These are phyloP conservation scores for Chaetothyriales sp. DNA, from an alignment of 2,329 filamentous ascomycete genomes.

Conservation along the genomic window DNA sequence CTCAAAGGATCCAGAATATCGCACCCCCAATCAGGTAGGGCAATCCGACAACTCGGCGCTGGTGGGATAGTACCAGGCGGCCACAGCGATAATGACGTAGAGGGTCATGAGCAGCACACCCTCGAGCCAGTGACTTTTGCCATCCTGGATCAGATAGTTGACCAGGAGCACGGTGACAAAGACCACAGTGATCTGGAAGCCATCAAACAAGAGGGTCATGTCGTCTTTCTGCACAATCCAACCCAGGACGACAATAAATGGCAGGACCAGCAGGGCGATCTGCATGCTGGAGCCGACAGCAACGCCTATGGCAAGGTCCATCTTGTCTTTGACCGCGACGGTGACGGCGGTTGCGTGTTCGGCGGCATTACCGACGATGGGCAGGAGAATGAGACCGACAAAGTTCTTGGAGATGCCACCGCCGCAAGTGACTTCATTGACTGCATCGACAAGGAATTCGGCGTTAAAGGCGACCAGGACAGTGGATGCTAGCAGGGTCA, in stretches of 20 bases:
- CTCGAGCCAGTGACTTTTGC: constrained; percentile 48
- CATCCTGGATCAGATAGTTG: constrained; percentile 50
- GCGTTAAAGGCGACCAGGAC: constrained; percentile 67
- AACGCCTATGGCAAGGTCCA: constrained; percentile 54
- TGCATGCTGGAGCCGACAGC: constrained; percentile 54
- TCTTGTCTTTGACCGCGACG: constrained; percentile 52
- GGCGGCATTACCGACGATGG: constrained; percentile 53
- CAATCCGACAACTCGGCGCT: not conserved
- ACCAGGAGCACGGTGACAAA: constrained; percentile 44
- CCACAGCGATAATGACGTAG: constrained; percentile 49
- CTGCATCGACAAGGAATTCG: constrained; percentile 49
- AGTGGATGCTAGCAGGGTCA: constrained; percentile 58
- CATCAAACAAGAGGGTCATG: constrained; percentile 72
- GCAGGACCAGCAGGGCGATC: constrained; percentile 49
- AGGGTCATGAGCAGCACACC: constrained; percentile 46
- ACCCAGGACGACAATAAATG: constrained; percentile 46
- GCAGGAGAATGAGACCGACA: constrained; percentile 49
- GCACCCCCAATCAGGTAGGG: not conserved
- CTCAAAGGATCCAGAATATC: no score
- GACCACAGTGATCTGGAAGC: constrained; percentile 63
- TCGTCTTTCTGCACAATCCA: constrained; percentile 46
- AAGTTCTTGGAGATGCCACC: constrained; percentile 44
- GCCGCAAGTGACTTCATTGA: constrained; percentile 39
- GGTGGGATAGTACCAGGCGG: constrained; percentile 16
- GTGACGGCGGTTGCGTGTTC: constrained; percentile 53